Conservation (phyloP, 1,139 yeast species). For the Sugiyamaella grinbergsii region DNA sequence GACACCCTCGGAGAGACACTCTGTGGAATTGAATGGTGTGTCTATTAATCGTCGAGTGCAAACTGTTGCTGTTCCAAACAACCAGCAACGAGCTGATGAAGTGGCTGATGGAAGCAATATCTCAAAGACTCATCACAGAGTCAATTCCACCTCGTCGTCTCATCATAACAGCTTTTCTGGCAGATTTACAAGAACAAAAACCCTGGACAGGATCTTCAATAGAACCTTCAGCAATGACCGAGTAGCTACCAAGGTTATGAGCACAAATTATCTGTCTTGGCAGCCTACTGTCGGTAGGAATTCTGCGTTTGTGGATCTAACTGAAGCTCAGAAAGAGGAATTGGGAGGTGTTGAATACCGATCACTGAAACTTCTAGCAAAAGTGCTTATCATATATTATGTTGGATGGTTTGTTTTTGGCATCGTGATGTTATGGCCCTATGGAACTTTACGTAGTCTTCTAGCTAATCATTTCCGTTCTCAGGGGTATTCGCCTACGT, state of each 20-base stretch:
- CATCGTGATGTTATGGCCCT: conserved; percentile 61
- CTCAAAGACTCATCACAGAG: neutral
- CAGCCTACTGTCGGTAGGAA: conserved; percentile 93
- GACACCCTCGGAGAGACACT: neutral
- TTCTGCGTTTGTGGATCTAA: conserved; percentile 81
- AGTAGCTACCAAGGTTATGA: conserved; percentile 34
- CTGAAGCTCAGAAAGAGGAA: conserved; percentile 86
- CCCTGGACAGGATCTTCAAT: conserved; percentile 32
- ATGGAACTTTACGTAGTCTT: conserved; percentile 53
- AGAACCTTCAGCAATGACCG: conserved; percentile 21
- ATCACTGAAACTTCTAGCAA: conserved; percentile 74
- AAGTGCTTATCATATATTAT: conserved; percentile 66
- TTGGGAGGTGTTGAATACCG: conserved; percentile 97
- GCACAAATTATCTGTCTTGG: conserved; percentile 73
- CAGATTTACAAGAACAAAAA: conserved; percentile 26
- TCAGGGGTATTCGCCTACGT: conserved; percentile 67
- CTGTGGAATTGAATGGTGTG: neutral
- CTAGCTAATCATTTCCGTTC: conserved; percentile 50
- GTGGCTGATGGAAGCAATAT: neutral
- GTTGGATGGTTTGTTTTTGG: conserved; percentile 73
- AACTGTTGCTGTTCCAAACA: conserved; percentile 8
- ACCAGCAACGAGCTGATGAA: neutral
- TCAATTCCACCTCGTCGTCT: neutral
- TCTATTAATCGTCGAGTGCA: conserved; percentile 7
- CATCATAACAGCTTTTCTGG: neutral